Base-by-base conservation (phyloP, 805 yeast species). In the Saccharomycopsis javanensis region DNA sequence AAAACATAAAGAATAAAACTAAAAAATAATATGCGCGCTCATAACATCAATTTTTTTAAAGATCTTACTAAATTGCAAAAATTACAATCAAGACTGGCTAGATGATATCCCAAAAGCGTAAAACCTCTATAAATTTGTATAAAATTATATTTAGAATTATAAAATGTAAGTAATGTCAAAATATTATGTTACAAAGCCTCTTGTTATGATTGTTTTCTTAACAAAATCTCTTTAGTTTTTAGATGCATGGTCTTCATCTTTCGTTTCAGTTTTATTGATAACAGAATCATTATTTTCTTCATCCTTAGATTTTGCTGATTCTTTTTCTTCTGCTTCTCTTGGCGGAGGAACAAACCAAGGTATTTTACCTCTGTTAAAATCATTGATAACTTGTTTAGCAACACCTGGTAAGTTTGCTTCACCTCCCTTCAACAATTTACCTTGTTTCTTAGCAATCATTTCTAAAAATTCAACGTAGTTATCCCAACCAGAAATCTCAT, bases 271-370 rank as follows among this genome's bases (percentile, higher is more conserved):
- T 23, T 42, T 23, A 7, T 42, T 23, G 18, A n/a, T 42, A 6
- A n/a, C 38, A 52, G 27, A 25, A n/a, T 42, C 38, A 27, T 35
- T 30, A n/a, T 52, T 54, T 27, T 51, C 55, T 23, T 13, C 51
- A 37, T 11, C 55, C 5, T 53, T 34, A 11, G 77, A 84, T 59
- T 74, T 83, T n/a, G n/a, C n/a, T n/a, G n/a, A n/a, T n/a, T n/a
- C n/a, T 50, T 83, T 87, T 30, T 75, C 75, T 23, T 78, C 85
- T 25, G 70, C 79, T 55, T 79, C 83, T 27, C 73, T 78, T 46
- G 98, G 97, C 30, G 99, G 99, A 28, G 94, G 83, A 33, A 88
- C 88, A 69, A 92, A 92, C 99, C 99, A 92, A 25, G 99, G 99
- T 56, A 92, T 92, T 67, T 89, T 88, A 61, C 99, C 99, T 72